These are phyloP conservation scores for Amanita pseudoporphyria DNA, from an alignment of 768 basidiomycete genomes.

Conservation along the genomic window DNA sequence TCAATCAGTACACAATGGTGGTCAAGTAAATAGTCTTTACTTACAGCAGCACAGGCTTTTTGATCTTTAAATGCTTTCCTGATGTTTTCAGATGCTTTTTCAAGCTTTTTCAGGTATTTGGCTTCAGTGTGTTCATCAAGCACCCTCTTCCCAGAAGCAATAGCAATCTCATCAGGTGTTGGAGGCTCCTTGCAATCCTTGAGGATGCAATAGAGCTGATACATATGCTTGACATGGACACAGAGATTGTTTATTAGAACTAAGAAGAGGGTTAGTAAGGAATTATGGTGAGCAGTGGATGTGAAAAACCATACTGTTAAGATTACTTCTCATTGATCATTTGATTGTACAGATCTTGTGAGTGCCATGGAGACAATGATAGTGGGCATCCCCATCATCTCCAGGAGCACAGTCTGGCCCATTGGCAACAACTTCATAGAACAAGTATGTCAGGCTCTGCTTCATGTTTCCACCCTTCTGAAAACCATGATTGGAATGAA, in stretches of 20 bases:
- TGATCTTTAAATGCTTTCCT: not conserved
- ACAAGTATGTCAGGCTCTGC: not conserved
- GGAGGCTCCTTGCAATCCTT: not conserved
- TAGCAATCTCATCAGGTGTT: no score
- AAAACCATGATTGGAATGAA: no score
- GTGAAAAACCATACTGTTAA: not conserved
- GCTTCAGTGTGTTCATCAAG: not conserved
- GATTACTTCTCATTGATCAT: not conserved
- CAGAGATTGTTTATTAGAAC: not conserved
- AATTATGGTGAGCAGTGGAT: not conserved
- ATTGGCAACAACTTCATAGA: not conserved
- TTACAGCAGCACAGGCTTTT: not conserved
- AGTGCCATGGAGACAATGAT: not conserved
- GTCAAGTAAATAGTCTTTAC: not conserved
- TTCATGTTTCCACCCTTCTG: no score
- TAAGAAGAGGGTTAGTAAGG: not conserved
- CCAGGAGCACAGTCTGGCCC: not conserved
- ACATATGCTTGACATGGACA: not conserved
- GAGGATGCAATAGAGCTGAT: not conserved
- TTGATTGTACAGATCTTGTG: not conserved
- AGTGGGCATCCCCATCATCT: not conserved
- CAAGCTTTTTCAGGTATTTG: not conserved
- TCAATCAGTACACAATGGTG: no score
- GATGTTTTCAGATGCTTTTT: not conserved
- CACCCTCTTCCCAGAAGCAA: not conserved